A percentile compares a stretch with the other conserved stretches of the same genome.
phyloP scores from a whole-genome alignment of 2,329 filamentous ascomycete species.

The Dactylellina haptotyla region DNA sequence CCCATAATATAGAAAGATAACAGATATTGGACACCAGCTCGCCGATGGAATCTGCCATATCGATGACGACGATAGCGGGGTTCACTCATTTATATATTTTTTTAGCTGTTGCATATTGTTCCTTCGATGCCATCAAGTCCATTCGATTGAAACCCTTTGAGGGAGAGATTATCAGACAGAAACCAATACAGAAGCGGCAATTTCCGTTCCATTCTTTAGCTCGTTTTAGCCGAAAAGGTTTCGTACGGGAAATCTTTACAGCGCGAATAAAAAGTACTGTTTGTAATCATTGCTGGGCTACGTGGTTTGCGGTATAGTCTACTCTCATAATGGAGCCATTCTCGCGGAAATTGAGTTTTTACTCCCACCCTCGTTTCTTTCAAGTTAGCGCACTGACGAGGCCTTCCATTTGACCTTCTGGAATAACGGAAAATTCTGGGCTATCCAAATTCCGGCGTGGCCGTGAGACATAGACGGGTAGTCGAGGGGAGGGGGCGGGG shows the following conservation, averaged over 20 bases:
- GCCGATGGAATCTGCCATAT: not conserved
- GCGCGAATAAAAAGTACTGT: too few relatives aligned
- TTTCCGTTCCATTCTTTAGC: not conserved
- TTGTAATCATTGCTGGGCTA: not conserved
- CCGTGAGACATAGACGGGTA: constrained; percentile 26
- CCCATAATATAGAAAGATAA: constrained; percentile 6
- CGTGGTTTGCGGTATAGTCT: not conserved
- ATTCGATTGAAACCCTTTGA: too few relatives aligned
- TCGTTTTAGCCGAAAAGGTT: not conserved
- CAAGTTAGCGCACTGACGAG: not conserved
- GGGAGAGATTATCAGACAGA: not conserved
- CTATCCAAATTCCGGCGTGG: constrained; percentile 21
- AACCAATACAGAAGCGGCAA: not conserved
- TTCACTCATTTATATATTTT: not conserved
- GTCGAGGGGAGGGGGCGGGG: not conserved
- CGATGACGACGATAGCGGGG: constrained; percentile 28
- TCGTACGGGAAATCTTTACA: not conserved
- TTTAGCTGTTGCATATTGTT: too few relatives aligned
- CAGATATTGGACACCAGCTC: not conserved
- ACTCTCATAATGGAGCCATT: too few relatives aligned
- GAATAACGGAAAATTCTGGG: constrained; percentile 48
- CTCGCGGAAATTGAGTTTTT: not conserved
- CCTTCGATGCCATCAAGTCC: too few relatives aligned
- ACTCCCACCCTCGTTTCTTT: not conserved
- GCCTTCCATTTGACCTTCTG: constrained; percentile 48